Evolutionary conservation across 1,139 yeast genomes (phyloP).

Genomic region (Saccharomycopsis hybrid): DNA sequence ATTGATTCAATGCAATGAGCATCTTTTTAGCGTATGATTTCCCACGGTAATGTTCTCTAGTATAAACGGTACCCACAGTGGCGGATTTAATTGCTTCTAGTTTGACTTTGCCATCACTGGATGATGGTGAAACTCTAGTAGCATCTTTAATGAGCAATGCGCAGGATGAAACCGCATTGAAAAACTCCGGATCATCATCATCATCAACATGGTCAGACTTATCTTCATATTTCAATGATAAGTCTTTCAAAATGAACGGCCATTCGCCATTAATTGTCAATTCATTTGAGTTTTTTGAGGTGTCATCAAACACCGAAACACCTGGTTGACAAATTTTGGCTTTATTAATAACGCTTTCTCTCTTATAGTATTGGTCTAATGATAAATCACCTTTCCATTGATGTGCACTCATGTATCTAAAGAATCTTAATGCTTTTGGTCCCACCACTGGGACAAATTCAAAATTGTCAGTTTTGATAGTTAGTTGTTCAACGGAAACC

Average conservation of each 20-base stretch:
- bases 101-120: conserved; percentile 24
- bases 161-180: conserved; percentile 25
- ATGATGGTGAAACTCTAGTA: conserved; percentile 26
- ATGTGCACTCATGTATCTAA: conserved; percentile 31
- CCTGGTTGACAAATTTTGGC: conserved; percentile 30
- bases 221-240: conserved; percentile 24
- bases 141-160: conserved; percentile 32
- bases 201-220: conserved; percentile 34
- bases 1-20: conserved; percentile 36
- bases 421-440: background rate
- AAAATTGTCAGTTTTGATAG: background rate
- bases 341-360: conserved; percentile 42
- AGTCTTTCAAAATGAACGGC: conserved; percentile 32
- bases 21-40: conserved; percentile 58
- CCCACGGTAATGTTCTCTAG: conserved; percentile 50
- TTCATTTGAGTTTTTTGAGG: conserved; percentile 18
- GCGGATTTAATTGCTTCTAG: conserved; percentile 34
- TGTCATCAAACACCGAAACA: conserved; percentile 18
- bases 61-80: conserved; percentile 62
- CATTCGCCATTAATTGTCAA: conserved; percentile 30
- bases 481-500: background rate
- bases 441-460: conserved; percentile 1
- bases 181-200: conserved; percentile 37
- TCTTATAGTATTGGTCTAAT: conserved; percentile 40
- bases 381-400: conserved; percentile 50